These are phyloP conservation scores for Euphorbia corollata DNA, from an alignment of 441 rosid genomes.

Conservation along the genomic window DNA sequence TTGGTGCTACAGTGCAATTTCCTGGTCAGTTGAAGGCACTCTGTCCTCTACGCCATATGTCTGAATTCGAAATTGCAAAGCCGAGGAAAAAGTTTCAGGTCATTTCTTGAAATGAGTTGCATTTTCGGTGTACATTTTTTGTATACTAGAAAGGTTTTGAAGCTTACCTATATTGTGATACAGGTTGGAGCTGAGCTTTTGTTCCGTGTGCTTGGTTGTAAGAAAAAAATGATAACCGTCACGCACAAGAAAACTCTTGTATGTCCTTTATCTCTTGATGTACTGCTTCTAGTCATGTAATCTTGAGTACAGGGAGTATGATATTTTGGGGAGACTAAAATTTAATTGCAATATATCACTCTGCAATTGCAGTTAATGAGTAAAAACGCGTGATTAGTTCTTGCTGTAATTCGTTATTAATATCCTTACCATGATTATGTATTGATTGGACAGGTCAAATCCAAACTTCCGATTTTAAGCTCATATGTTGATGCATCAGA, in stretches of 20 bases:
- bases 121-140: slow-evolving; percentile 2
- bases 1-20: slow-evolving; percentile 97
- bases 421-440: slow-evolving; percentile 20
- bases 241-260: slow-evolving; percentile 96
- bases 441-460: slow-evolving; percentile 68
- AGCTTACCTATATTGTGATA: slow-evolving; percentile 22
- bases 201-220: slow-evolving; percentile 97
- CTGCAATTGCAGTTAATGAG: not conserved
- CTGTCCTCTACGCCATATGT: slow-evolving; percentile 94
- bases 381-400: not conserved
- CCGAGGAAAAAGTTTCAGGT: slow-evolving; percentile 94
- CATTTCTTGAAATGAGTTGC: slow-evolving; percentile 14
- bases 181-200: slow-evolving; percentile 89
- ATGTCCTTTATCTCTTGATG: slow-evolving; percentile 27
- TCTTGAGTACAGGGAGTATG: slow-evolving; percentile 6
- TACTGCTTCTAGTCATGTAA: slow-evolving; percentile 11
- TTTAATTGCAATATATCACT: not conserved
- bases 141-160: slow-evolving; percentile 10
- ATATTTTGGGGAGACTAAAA: not conserved
- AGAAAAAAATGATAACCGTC: slow-evolving; percentile 91
- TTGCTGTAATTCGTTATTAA: not conserved
- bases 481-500: slow-evolving; percentile 82
- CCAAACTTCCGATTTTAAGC: slow-evolving; percentile 75
- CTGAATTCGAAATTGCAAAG: slow-evolving; percentile 85
- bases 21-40: slow-evolving; percentile 96